phyloP scores from a whole-genome alignment of 2,329 filamentous ascomycete genomes.

The Pleochaeta shiraiana region DNA sequence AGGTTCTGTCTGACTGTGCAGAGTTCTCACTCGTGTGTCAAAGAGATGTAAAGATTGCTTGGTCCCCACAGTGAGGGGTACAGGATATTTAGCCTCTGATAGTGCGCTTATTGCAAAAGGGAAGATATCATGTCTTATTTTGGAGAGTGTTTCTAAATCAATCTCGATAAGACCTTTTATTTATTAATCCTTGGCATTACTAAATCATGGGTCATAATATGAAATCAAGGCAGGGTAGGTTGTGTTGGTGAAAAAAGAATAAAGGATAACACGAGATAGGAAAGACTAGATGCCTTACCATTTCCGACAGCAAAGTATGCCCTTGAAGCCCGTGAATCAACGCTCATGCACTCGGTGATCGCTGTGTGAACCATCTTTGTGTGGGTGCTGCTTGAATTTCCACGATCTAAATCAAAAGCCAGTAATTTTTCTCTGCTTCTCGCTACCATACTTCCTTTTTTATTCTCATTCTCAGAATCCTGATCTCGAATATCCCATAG shows the following conservation, averaged over 20 bases:
- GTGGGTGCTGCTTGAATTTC: constrained; percentile 22
- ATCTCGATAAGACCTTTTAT: constrained; percentile 47
- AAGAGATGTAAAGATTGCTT: constrained; percentile 63
- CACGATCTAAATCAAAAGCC: constrained; percentile 29
- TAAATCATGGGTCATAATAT: background rate
- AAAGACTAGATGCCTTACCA: constrained; percentile 23
- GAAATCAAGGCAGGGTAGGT: background rate
- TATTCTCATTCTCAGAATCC: constrained; percentile 26
- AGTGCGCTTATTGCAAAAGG: constrained; percentile 69
- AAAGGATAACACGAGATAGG: background rate
- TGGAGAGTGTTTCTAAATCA: constrained; percentile 49
- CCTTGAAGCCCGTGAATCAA: constrained; percentile 42
- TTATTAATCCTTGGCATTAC: constrained; percentile 8
- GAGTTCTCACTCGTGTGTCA: constrained; percentile 36
- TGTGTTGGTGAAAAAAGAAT: background rate
- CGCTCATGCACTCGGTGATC: constrained; percentile 62
- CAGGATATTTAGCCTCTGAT: constrained; percentile 41
- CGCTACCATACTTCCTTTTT: constrained; percentile 39
- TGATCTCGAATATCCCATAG: constrained; percentile 47
- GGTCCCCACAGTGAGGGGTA: constrained; percentile 68
- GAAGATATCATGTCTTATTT: constrained; percentile 48
- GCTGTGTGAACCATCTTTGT: constrained; percentile 48
- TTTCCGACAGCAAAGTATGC: constrained; percentile 68
- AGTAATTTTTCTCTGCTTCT: constrained; percentile 46
- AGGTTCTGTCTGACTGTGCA: constrained; percentile 11